These are phyloP conservation scores for Guadua angustifolia DNA, from an alignment of 176 grass and related monocot species.

Conservation along the genomic window DNA sequence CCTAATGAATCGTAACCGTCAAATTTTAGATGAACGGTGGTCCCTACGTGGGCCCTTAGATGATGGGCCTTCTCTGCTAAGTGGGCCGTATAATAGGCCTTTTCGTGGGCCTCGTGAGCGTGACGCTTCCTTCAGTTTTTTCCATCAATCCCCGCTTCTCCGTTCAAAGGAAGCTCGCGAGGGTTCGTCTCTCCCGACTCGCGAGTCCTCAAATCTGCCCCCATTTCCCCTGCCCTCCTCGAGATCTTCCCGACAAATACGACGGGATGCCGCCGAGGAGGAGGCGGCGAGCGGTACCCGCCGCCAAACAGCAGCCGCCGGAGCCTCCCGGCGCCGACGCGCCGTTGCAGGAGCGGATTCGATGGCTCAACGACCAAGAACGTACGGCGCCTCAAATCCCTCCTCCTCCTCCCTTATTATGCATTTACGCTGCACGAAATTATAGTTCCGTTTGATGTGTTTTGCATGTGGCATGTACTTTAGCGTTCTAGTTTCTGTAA, in stretches of 20 bases:
- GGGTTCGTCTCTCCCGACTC: not conserved
- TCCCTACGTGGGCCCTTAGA: too few species aligned
- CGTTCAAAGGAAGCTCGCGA: slow-evolving; percentile 22
- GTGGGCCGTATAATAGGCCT: not conserved
- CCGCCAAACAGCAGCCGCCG: slow-evolving; percentile 9
- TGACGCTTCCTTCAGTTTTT: too few species aligned
- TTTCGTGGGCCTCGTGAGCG: not conserved
- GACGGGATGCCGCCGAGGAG: slow-evolving; percentile 39
- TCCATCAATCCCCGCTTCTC: not conserved
- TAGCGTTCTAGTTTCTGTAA: not conserved
- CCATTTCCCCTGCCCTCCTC: too few species aligned
- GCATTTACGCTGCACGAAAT: not conserved
- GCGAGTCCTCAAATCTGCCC: not conserved
- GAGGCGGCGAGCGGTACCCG: slow-evolving; percentile 24
- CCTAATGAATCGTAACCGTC: too few species aligned
- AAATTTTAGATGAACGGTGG: too few species aligned
- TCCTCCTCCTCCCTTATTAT: not conserved
- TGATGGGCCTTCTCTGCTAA: not conserved
- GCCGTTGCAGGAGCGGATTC: slow-evolving; percentile 34
- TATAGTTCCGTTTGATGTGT: not conserved
- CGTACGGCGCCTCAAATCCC: slow-evolving; percentile 21
- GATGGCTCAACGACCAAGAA: slow-evolving; percentile 43
- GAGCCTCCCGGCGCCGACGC: slow-evolving; percentile 35
- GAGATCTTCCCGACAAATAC: not conserved
- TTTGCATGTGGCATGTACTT: not conserved